phyloP scores from a whole-genome alignment of 2,329 filamentous ascomycete species.

The Colletotrichum destructivum region DNA sequence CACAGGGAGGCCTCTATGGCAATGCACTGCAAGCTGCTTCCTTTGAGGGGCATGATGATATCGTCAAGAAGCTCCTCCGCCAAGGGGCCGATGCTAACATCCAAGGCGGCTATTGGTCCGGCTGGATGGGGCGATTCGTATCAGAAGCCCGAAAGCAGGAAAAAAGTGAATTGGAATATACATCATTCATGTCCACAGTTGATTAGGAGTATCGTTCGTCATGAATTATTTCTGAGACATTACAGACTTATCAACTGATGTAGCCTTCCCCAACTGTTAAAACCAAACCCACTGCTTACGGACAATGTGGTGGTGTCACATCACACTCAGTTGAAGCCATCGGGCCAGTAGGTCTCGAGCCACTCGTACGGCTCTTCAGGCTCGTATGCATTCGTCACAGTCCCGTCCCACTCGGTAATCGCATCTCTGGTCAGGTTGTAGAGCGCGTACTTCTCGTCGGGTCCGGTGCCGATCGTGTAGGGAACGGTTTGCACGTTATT shows the following conservation, averaged over 20 bases:
- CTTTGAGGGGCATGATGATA: neutral
- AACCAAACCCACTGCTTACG: neutral
- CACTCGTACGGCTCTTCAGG: slow-evolving; percentile 65
- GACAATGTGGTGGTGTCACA: neutral
- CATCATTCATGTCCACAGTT: too few species aligned
- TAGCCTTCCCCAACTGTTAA: neutral
- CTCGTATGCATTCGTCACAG: slow-evolving; percentile 44
- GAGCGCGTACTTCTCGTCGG: slow-evolving; percentile 49
- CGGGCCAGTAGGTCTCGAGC: slow-evolving; percentile 64
- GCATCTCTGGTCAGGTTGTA: slow-evolving; percentile 49
- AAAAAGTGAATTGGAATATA: too few species aligned
- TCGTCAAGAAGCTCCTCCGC: neutral
- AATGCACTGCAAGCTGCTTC: neutral
- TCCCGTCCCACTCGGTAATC: slow-evolving; percentile 47
- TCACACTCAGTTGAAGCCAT: slow-evolving; percentile 44
- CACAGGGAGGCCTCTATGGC: neutral
- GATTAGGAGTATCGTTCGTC: too few species aligned
- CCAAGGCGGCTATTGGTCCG: neutral
- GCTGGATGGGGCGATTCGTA: too few species aligned
- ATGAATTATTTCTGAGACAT: too few species aligned
- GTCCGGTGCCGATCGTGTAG: slow-evolving; percentile 46
- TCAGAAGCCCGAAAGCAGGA: too few species aligned
- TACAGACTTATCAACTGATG: neutral
- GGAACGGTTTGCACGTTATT: slow-evolving; percentile 50
- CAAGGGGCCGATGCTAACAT: neutral